Evolutionary conservation across 1,284 basidiomycete genomes (phyloP).

Genomic region (Apiotrichum gracile): DNA sequence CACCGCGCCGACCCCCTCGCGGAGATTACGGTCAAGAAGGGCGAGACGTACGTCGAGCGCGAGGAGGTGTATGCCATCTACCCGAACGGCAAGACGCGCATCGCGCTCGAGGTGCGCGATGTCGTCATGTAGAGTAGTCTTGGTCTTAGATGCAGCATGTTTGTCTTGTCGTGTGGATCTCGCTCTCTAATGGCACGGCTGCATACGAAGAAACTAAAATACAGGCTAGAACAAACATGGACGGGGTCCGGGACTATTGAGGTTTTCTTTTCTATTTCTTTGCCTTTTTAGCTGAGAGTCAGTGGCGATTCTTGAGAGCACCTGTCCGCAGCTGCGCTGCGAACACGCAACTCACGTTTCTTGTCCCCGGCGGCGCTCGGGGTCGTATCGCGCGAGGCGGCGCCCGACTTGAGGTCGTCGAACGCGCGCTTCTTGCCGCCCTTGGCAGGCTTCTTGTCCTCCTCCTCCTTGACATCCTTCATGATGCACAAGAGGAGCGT

Average conservation of each 20-base stretch:
- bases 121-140: neutral
- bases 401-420: constrained; percentile 46
- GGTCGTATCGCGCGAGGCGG: constrained; percentile 38
- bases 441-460: constrained; percentile 52
- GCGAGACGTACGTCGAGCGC: constrained; percentile 59
- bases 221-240: neutral
- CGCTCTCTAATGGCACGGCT: neutral
- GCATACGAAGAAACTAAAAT: constrained; percentile 2
- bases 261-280: constrained; percentile 21
- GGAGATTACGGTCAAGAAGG: neutral
- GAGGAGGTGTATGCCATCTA: constrained; percentile 78
- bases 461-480: constrained; percentile 61
- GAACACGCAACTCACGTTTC: constrained; percentile 11
- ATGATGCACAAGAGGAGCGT: constrained; percentile 86
- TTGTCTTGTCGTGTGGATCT: too few species aligned
- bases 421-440: constrained; percentile 48
- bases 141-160: neutral
- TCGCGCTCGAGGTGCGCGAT: constrained; percentile 32
- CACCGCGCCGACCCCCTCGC: neutral
- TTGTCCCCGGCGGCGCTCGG: constrained; percentile 24
- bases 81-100: constrained; percentile 28
- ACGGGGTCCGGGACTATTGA: too few species aligned
- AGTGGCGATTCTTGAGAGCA: too few species aligned
- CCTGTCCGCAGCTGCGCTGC: too few species aligned
- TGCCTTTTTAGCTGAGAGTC: constrained; percentile 28